Evolutionary conservation across 148 eudicot species (phyloP), one percentile per base, ranked within the genome.

Genomic region (Vaccinium macrocarpon): DNA sequence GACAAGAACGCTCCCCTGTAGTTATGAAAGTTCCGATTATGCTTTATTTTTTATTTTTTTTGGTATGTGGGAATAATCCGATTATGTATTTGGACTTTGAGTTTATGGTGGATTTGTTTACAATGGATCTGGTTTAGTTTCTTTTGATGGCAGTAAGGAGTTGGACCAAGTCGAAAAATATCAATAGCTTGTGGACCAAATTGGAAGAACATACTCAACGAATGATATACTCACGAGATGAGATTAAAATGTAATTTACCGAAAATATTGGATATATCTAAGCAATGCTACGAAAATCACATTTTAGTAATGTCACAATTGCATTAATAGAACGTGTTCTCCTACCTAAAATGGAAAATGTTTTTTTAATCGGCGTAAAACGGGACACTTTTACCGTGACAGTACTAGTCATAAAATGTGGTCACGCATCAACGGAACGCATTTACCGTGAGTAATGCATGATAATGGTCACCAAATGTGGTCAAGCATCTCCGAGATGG

Each of bases 361-460:
- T 35, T 35, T 35, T 35, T 35, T 35, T 35, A 2, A 35, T 35
- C 38, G 38, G 3, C 38, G 2, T 35, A 35, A 35, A 35, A 35
- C 38, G 2, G 0, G 4, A 35, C 2, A 35, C 0, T 35, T 35
- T 35, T 35, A 35, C 38, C 0, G 4, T 35, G 4, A 35, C 38
- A n/a, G n/a, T n/a, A n/a, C n/a, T n/a, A n/a, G n/a, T n/a, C n/a
- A n/a, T n/a, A n/a, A n/a, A n/a, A n/a, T n/a, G n/a, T n/a, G n/a
- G n/a, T n/a, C n/a, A n/a, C n/a, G n/a, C n/a, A n/a, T n/a, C n/a
- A 35, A 35, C 38, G 2, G 0, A 0, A 35, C 2, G 2, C 0
- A 2, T n/a, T n/a, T n/a, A n/a, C n/a, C n/a, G 1, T 35, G 38
- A 35, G 38, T 42, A 42, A 42, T 5, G 6, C 46, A 42, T 42